Conservation (phyloP, 768 basidiomycete genomes). For the Gloeostereum incarnatum region DNA sequence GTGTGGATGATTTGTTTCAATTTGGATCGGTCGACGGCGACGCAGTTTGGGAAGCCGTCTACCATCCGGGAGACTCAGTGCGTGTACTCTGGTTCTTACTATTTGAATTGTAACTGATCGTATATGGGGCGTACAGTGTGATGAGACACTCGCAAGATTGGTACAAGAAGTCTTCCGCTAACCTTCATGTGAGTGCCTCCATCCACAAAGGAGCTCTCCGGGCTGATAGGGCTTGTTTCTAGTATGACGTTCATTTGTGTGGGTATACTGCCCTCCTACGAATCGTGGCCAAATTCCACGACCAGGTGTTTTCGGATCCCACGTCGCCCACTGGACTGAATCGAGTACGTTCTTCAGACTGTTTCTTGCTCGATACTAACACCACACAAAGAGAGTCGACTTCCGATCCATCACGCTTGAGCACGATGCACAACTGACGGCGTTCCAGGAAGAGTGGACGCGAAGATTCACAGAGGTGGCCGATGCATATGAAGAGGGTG, state of each 20-base stretch:
- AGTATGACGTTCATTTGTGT: constrained; percentile 74
- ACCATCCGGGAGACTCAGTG: constrained; percentile 83
- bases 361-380: neutral
- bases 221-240: neutral
- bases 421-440: constrained; percentile 48
- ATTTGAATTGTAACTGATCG: neutral
- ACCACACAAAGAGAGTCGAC: constrained; percentile 43
- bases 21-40: constrained; percentile 79
- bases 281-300: constrained; percentile 67
- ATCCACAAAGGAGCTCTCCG: neutral
- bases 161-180: constrained; percentile 64
- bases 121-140: constrained; percentile 28
- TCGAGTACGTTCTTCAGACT: constrained; percentile 30
- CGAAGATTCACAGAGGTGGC: constrained; percentile 46
- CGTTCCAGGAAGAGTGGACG: constrained; percentile 62
- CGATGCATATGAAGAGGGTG: constrained; percentile 52
- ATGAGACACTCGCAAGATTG: constrained; percentile 65
- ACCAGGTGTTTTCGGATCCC: constrained; percentile 68
- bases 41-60: constrained; percentile 84
- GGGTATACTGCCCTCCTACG: constrained; percentile 62
- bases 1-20: constrained; percentile 91
- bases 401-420: constrained; percentile 54
- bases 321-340: constrained; percentile 60
- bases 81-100: constrained; percentile 15
- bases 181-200: constrained; percentile 34